Percentiles rank a stretch among this genome's conserved stretches.
These are phyloP conservation scores for Fusarium sp. DNA, from an alignment of 2,329 filamentous ascomycete species.

Conservation along the genomic window DNA sequence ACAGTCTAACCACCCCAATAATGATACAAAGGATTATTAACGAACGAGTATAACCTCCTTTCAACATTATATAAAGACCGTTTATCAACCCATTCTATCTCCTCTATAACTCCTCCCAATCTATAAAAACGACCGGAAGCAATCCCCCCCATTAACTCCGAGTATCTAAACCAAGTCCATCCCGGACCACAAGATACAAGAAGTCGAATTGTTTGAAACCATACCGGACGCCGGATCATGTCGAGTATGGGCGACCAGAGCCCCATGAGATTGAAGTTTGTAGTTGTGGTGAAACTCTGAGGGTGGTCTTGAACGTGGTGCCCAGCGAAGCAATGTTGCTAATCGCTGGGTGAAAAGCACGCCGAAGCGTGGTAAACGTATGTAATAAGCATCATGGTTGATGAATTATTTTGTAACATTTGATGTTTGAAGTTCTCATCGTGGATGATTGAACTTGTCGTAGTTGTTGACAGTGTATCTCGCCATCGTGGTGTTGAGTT, in stretches of 20 bases:
- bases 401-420: not conserved
- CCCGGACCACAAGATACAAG: constrained; percentile 5
- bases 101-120: constrained; percentile 11
- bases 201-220: not conserved
- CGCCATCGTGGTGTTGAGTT: not conserved
- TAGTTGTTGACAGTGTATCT: not conserved
- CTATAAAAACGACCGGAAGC: constrained; percentile 22
- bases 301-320: constrained; percentile 34
- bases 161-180: constrained; percentile 13
- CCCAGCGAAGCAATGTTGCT: constrained; percentile 25
- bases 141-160: not conserved
- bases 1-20: constrained; percentile 4
- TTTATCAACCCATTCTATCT: not conserved
- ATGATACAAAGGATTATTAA: constrained; percentile 1
- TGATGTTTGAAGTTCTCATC: not conserved
- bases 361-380: constrained; percentile 33
- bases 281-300: not conserved
- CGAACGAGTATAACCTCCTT: not conserved
- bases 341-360: constrained; percentile 18
- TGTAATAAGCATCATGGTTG: not conserved
- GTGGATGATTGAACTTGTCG: not conserved
- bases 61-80: not conserved
- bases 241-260: constrained; percentile 32
- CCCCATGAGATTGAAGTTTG: not conserved
- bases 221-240: constrained; percentile 24